Evolutionary conservation across 768 basidiomycete species (phyloP), one percentile per base, ranked within the genome.

Genomic region (Phylloporus sp.): DNA sequence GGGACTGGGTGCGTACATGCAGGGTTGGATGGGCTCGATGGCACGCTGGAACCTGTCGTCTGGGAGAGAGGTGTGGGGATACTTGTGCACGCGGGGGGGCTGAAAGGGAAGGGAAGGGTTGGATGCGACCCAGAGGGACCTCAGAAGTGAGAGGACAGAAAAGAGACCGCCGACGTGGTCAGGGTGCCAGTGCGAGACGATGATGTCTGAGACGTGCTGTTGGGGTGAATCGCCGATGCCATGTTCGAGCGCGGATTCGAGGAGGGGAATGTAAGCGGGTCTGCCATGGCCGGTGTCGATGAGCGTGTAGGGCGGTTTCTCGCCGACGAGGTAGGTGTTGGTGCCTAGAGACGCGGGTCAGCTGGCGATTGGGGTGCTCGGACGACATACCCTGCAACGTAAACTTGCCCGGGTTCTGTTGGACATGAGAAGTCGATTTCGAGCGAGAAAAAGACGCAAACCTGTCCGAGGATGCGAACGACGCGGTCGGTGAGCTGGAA

Each of bases 161-260:
- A 78, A 77, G 3, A 96, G 70, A 5, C 93, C 95, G 7, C 78
- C 78, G 52, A 84, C 73, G 54, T 98, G 95, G 67, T 98, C 95
- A 24, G 71, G 69, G 62, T 98, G 95, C 76, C 84, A 84, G 65
- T 98, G 95, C 0, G 92, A 90, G 45, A 98, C 72, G 58, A 98
- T 72, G 66, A 98, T 89, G 61, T 97, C 92, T 10, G 89, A 90
- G 39, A 97, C 68, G 39, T 82, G 76, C 11, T 55, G 62, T 14
- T 36, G 50, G 1, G 40, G 48, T 4, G 40, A 10, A 22, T 37
- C 24, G 14, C 17, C 7, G 15, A 6, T 1, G 8, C 80, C 79
- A 36, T 72, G 68, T 35, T 66, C 62, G n/a, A 91, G 70, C 20
- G 82, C 81, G 13, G 74, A 70, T 49, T 79, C 71, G 32, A 95